Evolutionary conservation across 257 asterid species (phyloP), one percentile per base, ranked within the genome.

Genomic region (Craterostigma plantagineum): DNA sequence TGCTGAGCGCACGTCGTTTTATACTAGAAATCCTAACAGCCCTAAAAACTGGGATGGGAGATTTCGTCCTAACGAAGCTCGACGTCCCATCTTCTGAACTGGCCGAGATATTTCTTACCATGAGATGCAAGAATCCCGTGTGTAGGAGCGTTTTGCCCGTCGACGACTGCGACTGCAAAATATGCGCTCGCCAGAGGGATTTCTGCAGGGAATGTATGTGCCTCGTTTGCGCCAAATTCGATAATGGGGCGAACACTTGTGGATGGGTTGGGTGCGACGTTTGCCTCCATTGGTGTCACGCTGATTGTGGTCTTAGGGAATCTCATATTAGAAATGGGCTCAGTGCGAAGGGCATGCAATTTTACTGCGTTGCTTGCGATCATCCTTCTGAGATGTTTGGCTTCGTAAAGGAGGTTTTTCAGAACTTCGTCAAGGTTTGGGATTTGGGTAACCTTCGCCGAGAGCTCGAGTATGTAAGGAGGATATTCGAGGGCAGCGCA

Each of bases 301-400:
- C 91, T 1, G 98, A 90, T 68, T 90, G 98, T 61, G 98, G 93
- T 35, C 54, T 90, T 45, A 71, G 75, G 34, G 91, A 79, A 63
- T 70, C 79, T 44, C 76, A 58, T 57, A 79, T 90, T 46, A 72
- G 92, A 70, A 83, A 72, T 27, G 98, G 95, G 10, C 58, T 54
- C 7, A 79, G 93, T 63, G 81, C 70, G 34, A 57, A 75, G 36
- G 81, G 87, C 52, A 82, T 90, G 92, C 98, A 90, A 62, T 90
- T 90, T 50, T 91, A 90, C 60, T 90, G 98, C 56, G 81, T 83
- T 63, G 98, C 95, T n/a, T 90, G 98, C 54, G 77, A 56, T 52
- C 98, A 82, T 70, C 92, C 94, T 49, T 90, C 98, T 44, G 98
- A 90, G 70, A 90, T 90, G 95, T 90, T 79, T 44, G 98, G 98